Evolutionary conservation across 2,329 filamentous ascomycete species (phyloP), one percentile per base, ranked within the genome.

Genomic region (Exophiala xenobiotica): DNA sequence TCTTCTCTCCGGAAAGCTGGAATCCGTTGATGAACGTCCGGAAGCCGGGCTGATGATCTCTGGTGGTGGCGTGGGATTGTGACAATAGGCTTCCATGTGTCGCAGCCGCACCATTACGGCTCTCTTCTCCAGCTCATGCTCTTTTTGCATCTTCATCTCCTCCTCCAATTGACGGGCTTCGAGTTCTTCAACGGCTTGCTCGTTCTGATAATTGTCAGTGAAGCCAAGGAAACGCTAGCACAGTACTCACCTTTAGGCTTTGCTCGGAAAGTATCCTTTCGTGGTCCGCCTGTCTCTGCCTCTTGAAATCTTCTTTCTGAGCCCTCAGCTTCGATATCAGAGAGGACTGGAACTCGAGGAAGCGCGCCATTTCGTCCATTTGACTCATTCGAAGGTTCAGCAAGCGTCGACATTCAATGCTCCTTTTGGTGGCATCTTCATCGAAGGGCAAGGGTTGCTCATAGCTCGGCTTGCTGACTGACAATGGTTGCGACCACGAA

Each of bases 11-110:
- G 60, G 58, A 4, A 59, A 22, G n/a, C 22, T n/a, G 2, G 53
- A 51, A 8, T 50, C 53, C 11, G 37, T 49, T 11, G 65, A 56
- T 2, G 58, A 56, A 8, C 55, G 54, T 5, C 37, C 37, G n/a
- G 56, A 56, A n/a, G 8, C 61, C 56, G 39, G 61, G 58, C 20
- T 54, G 50, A 56, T 19, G 58, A 65, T 62, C 5, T 66, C 67
- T 16, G 61, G 54, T 7, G 68, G 69, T 9, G 68, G 68, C 49
- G 68, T 71, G 3, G 68, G 63, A 42, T 67, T 73, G 48, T 62
- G 67, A 48, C 73, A 70, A 59, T 74, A 75, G 18, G 69, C 70
- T 60, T 75, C 72, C 73, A 75, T 75, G 44, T 75, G 67, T 46
- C 72, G 72, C 43, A 75, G 72, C 43, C 73, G 70, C 7, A 68